Evolutionary conservation across 2,329 filamentous ascomycete species (phyloP), one percentile per base, ranked within the genome.

Genomic region (Ceratocystis cacaofunesta): DNA sequence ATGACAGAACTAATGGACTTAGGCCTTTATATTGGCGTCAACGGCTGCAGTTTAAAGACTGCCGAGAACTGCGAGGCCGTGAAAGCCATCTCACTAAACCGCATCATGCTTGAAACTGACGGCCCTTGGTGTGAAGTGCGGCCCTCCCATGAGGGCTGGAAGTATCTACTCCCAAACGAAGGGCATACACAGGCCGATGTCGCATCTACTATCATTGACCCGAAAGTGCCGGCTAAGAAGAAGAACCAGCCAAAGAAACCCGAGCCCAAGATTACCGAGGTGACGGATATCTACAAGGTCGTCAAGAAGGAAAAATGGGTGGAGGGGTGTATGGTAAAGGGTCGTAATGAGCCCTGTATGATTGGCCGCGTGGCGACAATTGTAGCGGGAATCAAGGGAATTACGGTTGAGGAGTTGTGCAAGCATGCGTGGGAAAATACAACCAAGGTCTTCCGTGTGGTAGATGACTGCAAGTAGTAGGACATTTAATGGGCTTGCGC

Each of bases 251-350:
- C 70, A 28, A 72, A 75, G 64, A 73, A 73, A 52, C 80, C 81
- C 72, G 77, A 80, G 58, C 77, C 81, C 70, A 83, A 82, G 71
- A 82, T 83, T 88, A 69, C 79, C 84, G 86, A 86, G 63, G 83
- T 88, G 1, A 86, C 87, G 0, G 80, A 85, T 63, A 77, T 90
- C 43, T 94, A 87, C 70, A 95, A 89, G 75, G 80, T 86, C 3
- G 88, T 96, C 36, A 99, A 97, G 80, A 97, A 96, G 77, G 94
- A 99, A 77, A 95, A 89, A 74, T 99, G 91, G 87, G 82, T 84
- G 57, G 85, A 89, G 71, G 92, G 92, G 0, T 81, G 81, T 50
- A 92, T 96, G 89, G 83, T 99, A 64, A 99, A 97, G 77, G 90
- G 92, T 0, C 84, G 94, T 68, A 99, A 99, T 73, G 94, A 99